Base-by-base conservation (phyloP, 148 eudicot genomes). In the Arctostaphylos glauca region DNA sequence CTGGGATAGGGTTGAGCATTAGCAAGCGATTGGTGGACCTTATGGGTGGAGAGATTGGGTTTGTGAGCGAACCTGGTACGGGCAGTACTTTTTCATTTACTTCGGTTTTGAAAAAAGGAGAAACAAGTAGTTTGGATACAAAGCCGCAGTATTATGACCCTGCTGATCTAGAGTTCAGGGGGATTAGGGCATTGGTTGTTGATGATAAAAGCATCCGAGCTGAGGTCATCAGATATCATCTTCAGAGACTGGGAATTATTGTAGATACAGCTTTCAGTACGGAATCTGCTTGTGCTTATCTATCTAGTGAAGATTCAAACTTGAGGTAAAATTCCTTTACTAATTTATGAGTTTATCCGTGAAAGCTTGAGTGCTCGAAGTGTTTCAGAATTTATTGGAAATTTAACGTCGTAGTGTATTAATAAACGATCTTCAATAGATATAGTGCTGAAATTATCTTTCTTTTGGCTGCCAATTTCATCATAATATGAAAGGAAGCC, bases 21-120 rank as follows among this genome's bases (percentile, higher is more conserved):
- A 92, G 97, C 88, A 92, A 94, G 81, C 82, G 96, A 54, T 84
- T 96, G 76, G 99, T 96, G 68, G 93, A 88, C 72, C 97, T 92
- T 62, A 96, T 96, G 99, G 93, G 91, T 31, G 99, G 99, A 41
- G 97, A 94, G 86, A 92, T 96, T 23, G 98, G 99, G 48, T 94
- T 96, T 83, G 90, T 78, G 66, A 96, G 99, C 44, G 84, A 88
- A 79, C 94, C 85, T 49, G 86, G 88, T 38, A 84, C 71, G 23
- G 99, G 99, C 48, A 92, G 92, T 87, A 93, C 99, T 5, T 96
- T 96, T 84, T 91, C 99, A 6, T 96, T 96, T 68, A 94, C 94
- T 5, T 91, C 88, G 18, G 82, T 84, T 73, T 85, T 95, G 31
- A 76, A 14, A 58, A 90, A 87, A 88, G 91, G 87, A 72, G 88